Conservation (phyloP, 768 basidiomycete species). For the Phylloporus arenicola region DNA sequence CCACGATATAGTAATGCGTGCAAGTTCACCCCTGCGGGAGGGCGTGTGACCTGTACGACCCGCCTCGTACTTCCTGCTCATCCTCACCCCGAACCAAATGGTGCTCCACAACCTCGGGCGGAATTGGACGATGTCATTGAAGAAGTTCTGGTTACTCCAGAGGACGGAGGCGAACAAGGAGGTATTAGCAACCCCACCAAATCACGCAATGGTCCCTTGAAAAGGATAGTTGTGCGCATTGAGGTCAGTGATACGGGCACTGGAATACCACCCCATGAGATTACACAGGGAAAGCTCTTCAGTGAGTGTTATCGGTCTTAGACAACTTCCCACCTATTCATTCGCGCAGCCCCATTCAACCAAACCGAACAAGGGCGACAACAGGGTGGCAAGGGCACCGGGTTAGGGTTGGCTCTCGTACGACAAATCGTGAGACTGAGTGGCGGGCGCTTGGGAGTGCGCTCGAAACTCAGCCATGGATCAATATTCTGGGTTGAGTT, state of each 20-base stretch:
- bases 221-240: conserved; percentile 75
- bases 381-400: conserved; percentile 71
- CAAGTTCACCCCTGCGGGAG: conserved; percentile 72
- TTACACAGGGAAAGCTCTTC: conserved; percentile 65
- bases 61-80: conserved; percentile 42
- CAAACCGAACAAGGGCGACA: conserved; percentile 72
- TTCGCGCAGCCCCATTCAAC: conserved; percentile 57
- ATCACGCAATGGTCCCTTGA: conserved; percentile 30
- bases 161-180: conserved; percentile 24
- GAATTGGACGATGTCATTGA: conserved; percentile 16
- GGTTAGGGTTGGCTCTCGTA: conserved; percentile 70
- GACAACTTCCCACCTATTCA: conserved; percentile 5
- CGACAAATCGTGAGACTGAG: conserved; percentile 73
- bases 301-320: conserved; percentile 38
- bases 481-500: conserved; percentile 89
- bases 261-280: conserved; percentile 60
- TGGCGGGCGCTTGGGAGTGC: conserved; percentile 69
- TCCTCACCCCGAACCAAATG: conserved; percentile 10
- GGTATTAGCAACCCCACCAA: neutral
- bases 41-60: conserved; percentile 63
- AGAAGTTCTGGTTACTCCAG: conserved; percentile 24
- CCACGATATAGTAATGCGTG: conserved; percentile 55
- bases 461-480: conserved; percentile 58
- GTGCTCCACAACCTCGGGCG: neutral
- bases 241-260: conserved; percentile 76